A percentile compares a stretch with the other conserved stretches of the same genome.
phyloP scores from a whole-genome alignment of 371 early-diverging fungal species.

The Syncephalastrum monosporum region DNA sequence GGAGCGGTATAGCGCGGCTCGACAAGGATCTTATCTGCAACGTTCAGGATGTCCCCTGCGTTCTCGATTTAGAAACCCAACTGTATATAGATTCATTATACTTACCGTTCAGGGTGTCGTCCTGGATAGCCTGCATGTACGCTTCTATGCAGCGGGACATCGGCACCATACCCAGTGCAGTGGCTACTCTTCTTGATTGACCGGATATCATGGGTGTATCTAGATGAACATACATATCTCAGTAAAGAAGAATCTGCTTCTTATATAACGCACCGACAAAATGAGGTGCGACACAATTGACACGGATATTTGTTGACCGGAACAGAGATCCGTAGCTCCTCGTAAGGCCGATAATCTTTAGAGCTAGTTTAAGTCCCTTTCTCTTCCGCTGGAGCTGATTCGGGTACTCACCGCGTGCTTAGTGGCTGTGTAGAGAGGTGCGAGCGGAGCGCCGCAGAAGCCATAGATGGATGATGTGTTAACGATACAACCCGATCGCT shows the following conservation, averaged over 20 bases:
- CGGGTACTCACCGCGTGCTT: slow-evolving; percentile 65
- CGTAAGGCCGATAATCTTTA: slow-evolving; percentile 60
- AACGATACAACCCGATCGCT: slow-evolving; percentile 66
- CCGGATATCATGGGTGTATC: slow-evolving; percentile 33
- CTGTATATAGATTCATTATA: background rate
- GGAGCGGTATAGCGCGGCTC: slow-evolving; percentile 28
- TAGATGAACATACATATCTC: slow-evolving; percentile 7
- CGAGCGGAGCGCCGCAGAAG: slow-evolving; percentile 60
- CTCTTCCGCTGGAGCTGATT: slow-evolving; percentile 10
- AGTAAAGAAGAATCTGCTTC: background rate
- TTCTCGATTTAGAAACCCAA: background rate
- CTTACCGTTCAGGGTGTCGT: slow-evolving; percentile 28
- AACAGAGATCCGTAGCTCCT: slow-evolving; percentile 50
- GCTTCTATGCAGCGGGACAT: slow-evolving; percentile 27
- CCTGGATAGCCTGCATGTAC: slow-evolving; percentile 24
- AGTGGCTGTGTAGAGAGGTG: slow-evolving; percentile 79
- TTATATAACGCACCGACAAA: slow-evolving; percentile 55
- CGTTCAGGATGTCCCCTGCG: slow-evolving; percentile 28
- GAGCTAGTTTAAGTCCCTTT: slow-evolving; percentile 11
- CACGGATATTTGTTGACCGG: slow-evolving; percentile 53
- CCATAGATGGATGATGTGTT: slow-evolving; percentile 82
- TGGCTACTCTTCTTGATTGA: slow-evolving; percentile 11
- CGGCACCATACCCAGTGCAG: slow-evolving; percentile 22
- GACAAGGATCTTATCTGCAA: slow-evolving; percentile 13
- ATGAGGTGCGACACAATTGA: slow-evolving; percentile 79